These are phyloP conservation scores for Astraeus odoratus DNA, from an alignment of 768 basidiomycete species.

Conservation along the genomic window DNA sequence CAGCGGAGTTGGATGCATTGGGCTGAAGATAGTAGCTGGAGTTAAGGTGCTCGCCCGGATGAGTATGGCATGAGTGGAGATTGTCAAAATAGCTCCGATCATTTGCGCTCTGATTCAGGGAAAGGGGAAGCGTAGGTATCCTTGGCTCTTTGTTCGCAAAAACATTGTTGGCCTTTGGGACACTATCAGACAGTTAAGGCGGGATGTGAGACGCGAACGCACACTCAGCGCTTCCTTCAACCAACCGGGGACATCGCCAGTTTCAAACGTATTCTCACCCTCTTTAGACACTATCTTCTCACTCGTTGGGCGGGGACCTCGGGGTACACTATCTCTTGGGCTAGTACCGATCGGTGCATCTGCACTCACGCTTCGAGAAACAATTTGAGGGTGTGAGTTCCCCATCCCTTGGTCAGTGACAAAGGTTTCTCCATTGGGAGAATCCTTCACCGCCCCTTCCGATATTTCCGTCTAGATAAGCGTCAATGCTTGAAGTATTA, in stretches of 20 bases:
- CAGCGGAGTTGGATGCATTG: constrained; percentile 7
- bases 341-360: constrained; percentile 6
- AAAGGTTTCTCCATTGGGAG: constrained; percentile 50
- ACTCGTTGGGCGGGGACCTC: constrained; percentile 4
- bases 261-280: constrained; percentile 7
- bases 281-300: not conserved
- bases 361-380: constrained; percentile 6
- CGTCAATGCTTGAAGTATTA: constrained; percentile 8
- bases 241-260: constrained; percentile 49
- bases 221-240: constrained; percentile 56
- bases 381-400: constrained; percentile 44
- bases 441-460: constrained; percentile 44
- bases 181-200: constrained; percentile 7
- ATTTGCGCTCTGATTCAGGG: constrained; percentile 9
- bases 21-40: constrained; percentile 8
- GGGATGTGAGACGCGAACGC: constrained; percentile 13
- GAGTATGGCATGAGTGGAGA: constrained; percentile 11
- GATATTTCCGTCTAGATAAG: constrained; percentile 8
- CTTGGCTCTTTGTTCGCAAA: constrained; percentile 44
- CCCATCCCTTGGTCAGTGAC: constrained; percentile 64
- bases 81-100: constrained; percentile 3
- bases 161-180: constrained; percentile 45
- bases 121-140: constrained; percentile 33
- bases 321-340: constrained; percentile 13
- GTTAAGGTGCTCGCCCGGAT: constrained; percentile 4